These are phyloP conservation scores for Phytophthora fragariaefolia DNA, from an alignment of 352 stramenopile genomes.

Conservation along the genomic window DNA sequence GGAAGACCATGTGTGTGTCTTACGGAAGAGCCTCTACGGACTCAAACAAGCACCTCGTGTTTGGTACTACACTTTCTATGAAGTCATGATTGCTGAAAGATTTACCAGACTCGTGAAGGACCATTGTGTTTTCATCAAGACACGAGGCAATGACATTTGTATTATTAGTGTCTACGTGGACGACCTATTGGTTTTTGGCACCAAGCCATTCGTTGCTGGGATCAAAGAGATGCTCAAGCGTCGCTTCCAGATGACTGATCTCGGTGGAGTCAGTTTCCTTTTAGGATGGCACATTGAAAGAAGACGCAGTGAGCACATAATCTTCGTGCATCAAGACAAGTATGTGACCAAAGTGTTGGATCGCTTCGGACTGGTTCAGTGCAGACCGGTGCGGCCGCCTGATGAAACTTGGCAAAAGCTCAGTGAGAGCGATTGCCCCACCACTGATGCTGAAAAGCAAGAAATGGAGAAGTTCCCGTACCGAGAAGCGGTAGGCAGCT, in stretches of 20 bases:
- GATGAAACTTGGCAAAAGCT: too few species aligned
- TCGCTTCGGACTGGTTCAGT: slow-evolving; percentile 5
- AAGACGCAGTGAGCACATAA: slow-evolving; percentile 3
- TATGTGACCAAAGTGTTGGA: slow-evolving; percentile 29
- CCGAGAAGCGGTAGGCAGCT: too few species aligned
- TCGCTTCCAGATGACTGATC: too few species aligned
- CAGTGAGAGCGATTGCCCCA: too few species aligned
- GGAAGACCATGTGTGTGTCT: too few species aligned
- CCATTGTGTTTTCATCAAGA: slow-evolving; percentile 6
- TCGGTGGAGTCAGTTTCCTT: slow-evolving; percentile 17
- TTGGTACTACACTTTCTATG: slow-evolving; percentile 17
- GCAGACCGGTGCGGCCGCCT: too few species aligned
- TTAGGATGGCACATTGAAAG: slow-evolving; percentile 17
- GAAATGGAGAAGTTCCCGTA: too few species aligned
- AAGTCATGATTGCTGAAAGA: background rate
- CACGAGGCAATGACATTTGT: slow-evolving; percentile 1
- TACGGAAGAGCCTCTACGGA: too few species aligned
- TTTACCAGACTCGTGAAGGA: slow-evolving; percentile 22
- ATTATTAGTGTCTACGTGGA: slow-evolving; percentile 17
- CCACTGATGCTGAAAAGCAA: too few species aligned
- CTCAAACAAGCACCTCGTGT: too few species aligned
- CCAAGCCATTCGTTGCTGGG: slow-evolving; percentile 4
- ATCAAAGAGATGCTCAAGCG: too few species aligned
- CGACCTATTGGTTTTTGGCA: slow-evolving; percentile 17
- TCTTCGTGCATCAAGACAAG: slow-evolving; percentile 27